phyloP scores from a whole-genome alignment of 2,329 filamentous ascomycete species.

The Niveomyces coronatus region DNA sequence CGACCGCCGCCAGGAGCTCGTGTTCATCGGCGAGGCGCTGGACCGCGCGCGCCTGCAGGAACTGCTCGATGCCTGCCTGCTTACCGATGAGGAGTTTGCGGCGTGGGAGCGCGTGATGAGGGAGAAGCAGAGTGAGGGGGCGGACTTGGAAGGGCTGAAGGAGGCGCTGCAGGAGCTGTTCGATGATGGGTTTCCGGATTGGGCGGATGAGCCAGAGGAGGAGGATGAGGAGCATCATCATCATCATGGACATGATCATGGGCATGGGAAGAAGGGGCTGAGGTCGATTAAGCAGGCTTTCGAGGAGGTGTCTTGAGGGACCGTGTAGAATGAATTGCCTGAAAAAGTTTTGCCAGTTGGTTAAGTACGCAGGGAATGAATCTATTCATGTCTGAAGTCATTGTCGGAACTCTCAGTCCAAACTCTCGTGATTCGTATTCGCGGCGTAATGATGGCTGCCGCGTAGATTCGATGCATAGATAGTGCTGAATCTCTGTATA shows the following conservation, averaged over 20 bases:
- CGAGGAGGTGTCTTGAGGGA: conserved; percentile 7
- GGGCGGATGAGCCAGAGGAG: conserved; percentile 40
- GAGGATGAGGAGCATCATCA: conserved; percentile 27
- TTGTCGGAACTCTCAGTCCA: too few relatives aligned
- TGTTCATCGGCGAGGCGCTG: conserved; percentile 61
- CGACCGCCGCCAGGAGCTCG: conserved; percentile 60
- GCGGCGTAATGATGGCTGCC: too few relatives aligned
- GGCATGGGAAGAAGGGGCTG: conserved; percentile 8
- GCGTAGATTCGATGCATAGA: too few relatives aligned
- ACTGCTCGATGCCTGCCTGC: conserved; percentile 48
- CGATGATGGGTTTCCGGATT: conserved; percentile 50
- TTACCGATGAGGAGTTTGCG: conserved; percentile 48
- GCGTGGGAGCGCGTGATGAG: conserved; percentile 44
- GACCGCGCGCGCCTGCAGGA: conserved; percentile 39
- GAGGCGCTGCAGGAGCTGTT: conserved; percentile 39
- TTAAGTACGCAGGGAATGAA: too few relatives aligned
- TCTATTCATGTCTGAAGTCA: too few relatives aligned
- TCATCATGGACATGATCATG: conserved; percentile 14
- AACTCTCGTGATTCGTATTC: too few relatives aligned
- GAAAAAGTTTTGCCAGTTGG: too few relatives aligned
- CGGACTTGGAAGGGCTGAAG: conserved; percentile 26
- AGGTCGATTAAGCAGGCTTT: conserved; percentile 6
- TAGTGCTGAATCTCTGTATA: too few relatives aligned
- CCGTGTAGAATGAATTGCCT: not conserved
- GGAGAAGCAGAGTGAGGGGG: conserved; percentile 14